These are phyloP conservation scores for Starmerella gropengiesseri DNA, from an alignment of 805 yeast genomes.

Conservation along the genomic window DNA sequence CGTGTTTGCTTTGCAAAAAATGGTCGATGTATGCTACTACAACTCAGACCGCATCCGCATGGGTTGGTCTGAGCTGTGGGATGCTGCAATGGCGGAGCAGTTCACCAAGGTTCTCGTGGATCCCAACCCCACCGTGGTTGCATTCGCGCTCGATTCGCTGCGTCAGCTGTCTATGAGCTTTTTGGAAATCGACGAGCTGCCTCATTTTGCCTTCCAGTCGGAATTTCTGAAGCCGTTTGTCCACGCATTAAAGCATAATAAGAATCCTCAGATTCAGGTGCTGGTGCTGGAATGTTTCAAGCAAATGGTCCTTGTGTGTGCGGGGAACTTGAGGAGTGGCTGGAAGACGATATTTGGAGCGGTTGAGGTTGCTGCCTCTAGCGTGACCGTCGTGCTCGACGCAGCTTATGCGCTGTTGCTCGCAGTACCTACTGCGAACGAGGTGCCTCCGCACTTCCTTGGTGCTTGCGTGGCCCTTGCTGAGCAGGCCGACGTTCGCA, in stretches of 20 bases:
- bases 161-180: constrained; percentile 89
- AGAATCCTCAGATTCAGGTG: constrained; percentile 61
- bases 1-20: constrained; percentile 83
- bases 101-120: constrained; percentile 80
- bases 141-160: constrained; percentile 87
- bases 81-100: constrained; percentile 72
- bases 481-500: constrained; percentile 66
- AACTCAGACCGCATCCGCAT: constrained; percentile 93
- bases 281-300: constrained; percentile 83
- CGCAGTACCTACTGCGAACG: constrained; percentile 31
- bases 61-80: constrained; percentile 94
- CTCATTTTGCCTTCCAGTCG: constrained; percentile 91
- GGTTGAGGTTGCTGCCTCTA: constrained; percentile 57
- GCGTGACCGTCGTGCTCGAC: constrained; percentile 9
- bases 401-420: constrained; percentile 17
- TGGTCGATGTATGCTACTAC: constrained; percentile 95
- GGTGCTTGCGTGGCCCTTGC: constrained; percentile 68
- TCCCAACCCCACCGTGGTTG: constrained; percentile 60
- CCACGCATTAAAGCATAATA: constrained; percentile 58
- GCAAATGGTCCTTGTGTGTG: constrained; percentile 71
- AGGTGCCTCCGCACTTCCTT: constrained; percentile 38
- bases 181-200: constrained; percentile 82
- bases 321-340: constrained; percentile 72
- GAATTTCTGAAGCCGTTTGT: constrained; percentile 89
- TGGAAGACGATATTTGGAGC: constrained; percentile 85